Percentiles rank a stretch among this genome's conserved stretches.
Evolutionary conservation across 257 asterid species (phyloP).

Genomic region (Ballota nigra): DNA sequence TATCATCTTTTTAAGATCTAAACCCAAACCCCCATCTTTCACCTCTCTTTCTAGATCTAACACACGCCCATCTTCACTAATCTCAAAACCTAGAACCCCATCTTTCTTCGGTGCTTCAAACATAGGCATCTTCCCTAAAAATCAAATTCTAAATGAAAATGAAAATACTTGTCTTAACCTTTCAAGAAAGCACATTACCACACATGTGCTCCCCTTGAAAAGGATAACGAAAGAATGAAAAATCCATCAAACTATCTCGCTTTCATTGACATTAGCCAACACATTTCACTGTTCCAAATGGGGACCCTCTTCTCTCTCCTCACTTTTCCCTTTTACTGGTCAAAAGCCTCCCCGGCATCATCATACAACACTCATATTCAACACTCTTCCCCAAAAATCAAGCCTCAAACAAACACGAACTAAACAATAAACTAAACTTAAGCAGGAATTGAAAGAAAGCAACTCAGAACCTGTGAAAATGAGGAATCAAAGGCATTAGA

Average conservation of each 20-base stretch:
- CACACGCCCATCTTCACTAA: constrained; percentile 40
- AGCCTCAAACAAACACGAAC: constrained; percentile 31
- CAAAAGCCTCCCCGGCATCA: constrained; percentile 55
- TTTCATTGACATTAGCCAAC: constrained; percentile 46
- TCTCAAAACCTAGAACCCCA: constrained; percentile 43
- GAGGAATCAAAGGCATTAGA: constrained; percentile 25
- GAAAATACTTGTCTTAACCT: constrained; percentile 14
- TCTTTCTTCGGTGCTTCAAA: constrained; percentile 40
- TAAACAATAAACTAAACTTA: constrained; percentile 14
- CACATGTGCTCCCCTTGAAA: constrained; percentile 33
- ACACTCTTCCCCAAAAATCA: constrained; percentile 41
- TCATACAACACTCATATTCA: constrained; percentile 39
- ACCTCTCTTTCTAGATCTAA: constrained; percentile 48
- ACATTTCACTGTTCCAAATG: constrained; percentile 30
- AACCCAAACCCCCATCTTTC: constrained; percentile 47
- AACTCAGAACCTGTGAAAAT: constrained; percentile 26
- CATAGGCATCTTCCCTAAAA: constrained; percentile 45
- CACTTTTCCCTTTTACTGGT: constrained; percentile 49
- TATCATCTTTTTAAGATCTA: constrained; percentile 68
- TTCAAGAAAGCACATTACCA: constrained; percentile 37
- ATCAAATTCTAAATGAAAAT: no score
- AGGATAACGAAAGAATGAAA: constrained; percentile 28
- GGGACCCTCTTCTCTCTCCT: constrained; percentile 21
- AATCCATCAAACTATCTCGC: constrained; percentile 27
- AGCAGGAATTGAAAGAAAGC: constrained; percentile 16